A percentile compares a stretch with the other conserved stretches of the same genome.
Evolutionary conservation across 108 stramenopile species (phyloP).

Genomic region (Fragilaria radians): DNA sequence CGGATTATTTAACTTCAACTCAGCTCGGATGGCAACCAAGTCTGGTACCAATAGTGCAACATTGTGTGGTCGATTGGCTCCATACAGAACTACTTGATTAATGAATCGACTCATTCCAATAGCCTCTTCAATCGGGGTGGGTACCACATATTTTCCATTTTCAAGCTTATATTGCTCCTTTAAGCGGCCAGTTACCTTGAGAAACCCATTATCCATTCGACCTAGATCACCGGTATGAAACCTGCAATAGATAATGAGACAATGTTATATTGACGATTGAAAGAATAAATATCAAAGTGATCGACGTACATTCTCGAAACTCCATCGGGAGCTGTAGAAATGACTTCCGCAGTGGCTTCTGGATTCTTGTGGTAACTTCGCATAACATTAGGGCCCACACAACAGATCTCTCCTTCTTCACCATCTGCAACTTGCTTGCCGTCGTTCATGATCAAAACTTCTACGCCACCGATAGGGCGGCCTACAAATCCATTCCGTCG

Average conservation of each 20-base stretch:
- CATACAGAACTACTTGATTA: slow-evolving; percentile 83
- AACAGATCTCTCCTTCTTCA: slow-evolving; percentile 87
- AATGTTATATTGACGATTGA: background rate
- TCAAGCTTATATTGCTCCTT: slow-evolving; percentile 97
- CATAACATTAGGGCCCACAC: slow-evolving; percentile 91
- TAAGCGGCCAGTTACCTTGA: slow-evolving; percentile 72
- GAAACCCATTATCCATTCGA: slow-evolving; percentile 57
- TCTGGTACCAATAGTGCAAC: slow-evolving; percentile 88
- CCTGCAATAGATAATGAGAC: slow-evolving; percentile 15
- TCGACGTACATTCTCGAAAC: slow-evolving; percentile 54
- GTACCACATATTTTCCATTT: slow-evolving; percentile 95
- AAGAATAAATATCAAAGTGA: background rate
- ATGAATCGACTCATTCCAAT: slow-evolving; percentile 85
- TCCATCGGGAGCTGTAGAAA: slow-evolving; percentile 78
- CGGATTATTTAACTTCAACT: slow-evolving; percentile 28
- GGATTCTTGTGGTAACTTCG: slow-evolving; percentile 88
- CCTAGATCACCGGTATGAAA: slow-evolving; percentile 91
- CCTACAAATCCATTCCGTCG: slow-evolving; percentile 75
- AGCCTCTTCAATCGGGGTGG: slow-evolving; percentile 88
- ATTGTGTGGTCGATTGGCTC: slow-evolving; percentile 87
- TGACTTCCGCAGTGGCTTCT: slow-evolving; percentile 88
- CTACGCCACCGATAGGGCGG: slow-evolving; percentile 61
- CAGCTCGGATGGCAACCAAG: slow-evolving; percentile 61
- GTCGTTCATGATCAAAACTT: slow-evolving; percentile 63
- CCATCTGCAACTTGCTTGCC: slow-evolving; percentile 58